Evolutionary conservation across 768 basidiomycete species (phyloP), one percentile per base, ranked within the genome.

Genomic region (Sporobolomyces pararoseus): DNA sequence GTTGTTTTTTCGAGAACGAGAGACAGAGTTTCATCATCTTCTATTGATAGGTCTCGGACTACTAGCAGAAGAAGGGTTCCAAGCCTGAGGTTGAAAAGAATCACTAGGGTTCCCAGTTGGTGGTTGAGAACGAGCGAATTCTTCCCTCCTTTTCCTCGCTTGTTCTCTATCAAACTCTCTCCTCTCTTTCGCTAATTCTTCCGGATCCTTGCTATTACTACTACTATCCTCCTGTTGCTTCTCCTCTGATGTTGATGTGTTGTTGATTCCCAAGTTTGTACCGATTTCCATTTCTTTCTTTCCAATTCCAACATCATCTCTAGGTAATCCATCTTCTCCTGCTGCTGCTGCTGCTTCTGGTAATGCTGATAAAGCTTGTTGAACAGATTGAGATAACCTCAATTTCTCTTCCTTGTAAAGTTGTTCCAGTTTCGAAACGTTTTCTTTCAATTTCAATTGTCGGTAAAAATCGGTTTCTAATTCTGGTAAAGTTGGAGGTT

Each of bases 351-450:
- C 29, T 29, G 23, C 32, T 47, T 42, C 6, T 10, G 39, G 3
- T 10, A 61, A n/a, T 19, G 27, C 17, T 51, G 46, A 14, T 29
- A 42, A 55, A 1, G 14, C 63, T 31, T 47, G 21, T 3, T 58
- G 27, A 29, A 9, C 3, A 5, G 14, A 62, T 2, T 23, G 37
- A n/a, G n/a, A n/a, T 12, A 68, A 31, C 3, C 71, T 42, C 4
- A 72, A 31, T 34, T 74, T 74, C 71, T 76, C 75, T 12, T 66
- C 70, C 0, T 37, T 4, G 65, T 76, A 76, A 46, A 52, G 63
- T 5, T 54, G 1, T 39, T 61, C 66, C 31, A 76, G 66, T 12
- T 61, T 51, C 0, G 32, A 55, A 50, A 76, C 73, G 61, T 76
- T 76, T 10, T 42, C 50, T n/a, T 65, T 42, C 12, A 76, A 63